Evolutionary conservation across 345 rosid genomes (phyloP).

Genomic region (Eucalyptus polyanthemos): DNA sequence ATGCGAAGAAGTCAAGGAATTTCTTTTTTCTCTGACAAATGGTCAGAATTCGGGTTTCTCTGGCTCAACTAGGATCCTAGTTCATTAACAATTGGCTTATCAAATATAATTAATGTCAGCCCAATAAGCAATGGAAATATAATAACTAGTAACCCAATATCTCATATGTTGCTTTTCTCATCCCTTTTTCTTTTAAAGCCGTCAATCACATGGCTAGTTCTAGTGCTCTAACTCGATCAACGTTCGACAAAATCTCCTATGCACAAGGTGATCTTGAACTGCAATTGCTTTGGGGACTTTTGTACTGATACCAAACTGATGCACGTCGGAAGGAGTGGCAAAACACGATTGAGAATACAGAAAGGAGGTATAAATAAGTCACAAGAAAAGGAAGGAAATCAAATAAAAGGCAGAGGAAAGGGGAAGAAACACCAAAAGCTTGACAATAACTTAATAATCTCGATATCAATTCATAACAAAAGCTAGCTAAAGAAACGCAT

Average conservation of each 20-base stretch:
- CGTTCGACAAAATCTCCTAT: neutral
- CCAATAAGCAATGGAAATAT: neutral
- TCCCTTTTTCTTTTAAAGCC: neutral
- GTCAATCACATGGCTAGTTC: neutral
- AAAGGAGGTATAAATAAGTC: neutral
- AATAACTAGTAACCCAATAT: neutral
- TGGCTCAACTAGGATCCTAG: no score
- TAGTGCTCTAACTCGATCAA: neutral
- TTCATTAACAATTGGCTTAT: neutral
- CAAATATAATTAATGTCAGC: neutral
- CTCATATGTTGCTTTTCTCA: no score
- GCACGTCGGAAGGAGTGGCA: neutral
- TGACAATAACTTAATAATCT: neutral
- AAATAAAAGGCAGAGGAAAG: neutral
- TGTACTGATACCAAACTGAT: neutral
- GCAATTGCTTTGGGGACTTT: neutral
- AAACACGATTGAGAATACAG: neutral
- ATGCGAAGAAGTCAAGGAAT: neutral
- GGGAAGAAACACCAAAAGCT: neutral
- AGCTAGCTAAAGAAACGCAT: neutral
- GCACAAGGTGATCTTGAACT: neutral
- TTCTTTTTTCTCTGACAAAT: no score
- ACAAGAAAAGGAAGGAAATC: neutral
- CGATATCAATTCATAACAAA: neutral
- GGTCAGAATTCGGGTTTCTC: no score